These are phyloP conservation scores for Brassica balearica DNA, from an alignment of 441 rosid genomes.

Conservation along the genomic window DNA sequence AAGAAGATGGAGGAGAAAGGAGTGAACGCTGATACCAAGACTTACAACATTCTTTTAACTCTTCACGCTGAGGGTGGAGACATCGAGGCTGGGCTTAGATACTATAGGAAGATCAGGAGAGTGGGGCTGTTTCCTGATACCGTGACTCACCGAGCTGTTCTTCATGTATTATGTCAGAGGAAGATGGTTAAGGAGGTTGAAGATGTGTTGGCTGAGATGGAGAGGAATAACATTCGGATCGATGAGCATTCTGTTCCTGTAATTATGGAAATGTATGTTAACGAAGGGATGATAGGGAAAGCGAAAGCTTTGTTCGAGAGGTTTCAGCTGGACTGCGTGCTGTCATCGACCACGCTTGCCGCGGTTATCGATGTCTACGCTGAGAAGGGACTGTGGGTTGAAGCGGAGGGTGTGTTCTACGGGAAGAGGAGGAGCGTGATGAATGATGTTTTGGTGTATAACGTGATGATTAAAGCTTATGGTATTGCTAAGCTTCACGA, in stretches of 20 bases:
- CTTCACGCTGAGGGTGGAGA: slow-evolving; percentile 75
- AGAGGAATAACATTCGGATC: slow-evolving; percentile 51
- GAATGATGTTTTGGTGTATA: slow-evolving; percentile 72
- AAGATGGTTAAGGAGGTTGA: slow-evolving; percentile 75
- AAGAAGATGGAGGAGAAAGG: slow-evolving; percentile 76
- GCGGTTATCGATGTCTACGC: slow-evolving; percentile 80
- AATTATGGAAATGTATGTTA: slow-evolving; percentile 70
- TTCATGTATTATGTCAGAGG: slow-evolving; percentile 71
- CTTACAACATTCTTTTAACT: slow-evolving; percentile 78
- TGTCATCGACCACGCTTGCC: slow-evolving; percentile 67
- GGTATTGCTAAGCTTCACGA: slow-evolving; percentile 82
- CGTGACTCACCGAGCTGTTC: slow-evolving; percentile 75
- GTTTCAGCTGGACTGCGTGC: slow-evolving; percentile 52
- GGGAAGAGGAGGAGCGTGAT: slow-evolving; percentile 58
- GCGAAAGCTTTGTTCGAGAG: slow-evolving; percentile 60
- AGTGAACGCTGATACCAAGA: slow-evolving; percentile 77
- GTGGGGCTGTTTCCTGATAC: slow-evolving; percentile 77
- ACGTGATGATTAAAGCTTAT: slow-evolving; percentile 91
- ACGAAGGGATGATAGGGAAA: slow-evolving; percentile 52
- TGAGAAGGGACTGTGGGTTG: slow-evolving; percentile 80
- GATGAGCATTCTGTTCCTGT: slow-evolving; percentile 83
- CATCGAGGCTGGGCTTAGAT: slow-evolving; percentile 65
- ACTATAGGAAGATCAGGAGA: slow-evolving; percentile 69
- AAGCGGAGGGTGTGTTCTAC: slow-evolving; percentile 75
- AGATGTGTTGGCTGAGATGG: slow-evolving; percentile 66